Percentiles rank a stretch among this genome's conserved stretches.
phyloP scores from a whole-genome alignment of 2,329 filamentous ascomycete species.

The Monosporascus sp. region DNA sequence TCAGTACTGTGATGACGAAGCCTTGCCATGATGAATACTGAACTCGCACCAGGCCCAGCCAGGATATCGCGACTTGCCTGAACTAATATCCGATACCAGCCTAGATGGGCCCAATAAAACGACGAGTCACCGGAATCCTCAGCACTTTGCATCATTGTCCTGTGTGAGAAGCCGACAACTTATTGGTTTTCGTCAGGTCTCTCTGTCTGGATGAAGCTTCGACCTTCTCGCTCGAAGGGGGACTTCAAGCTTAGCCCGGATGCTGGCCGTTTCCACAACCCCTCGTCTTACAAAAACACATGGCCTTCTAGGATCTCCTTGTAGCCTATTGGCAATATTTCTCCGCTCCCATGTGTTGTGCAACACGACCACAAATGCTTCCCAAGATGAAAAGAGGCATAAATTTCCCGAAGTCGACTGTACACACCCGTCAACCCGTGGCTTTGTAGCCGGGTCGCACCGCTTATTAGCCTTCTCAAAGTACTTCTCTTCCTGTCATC shows the following conservation, averaged over 20 bases:
- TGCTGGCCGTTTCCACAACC: slow-evolving; percentile 2
- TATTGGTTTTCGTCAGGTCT: not conserved
- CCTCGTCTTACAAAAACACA: slow-evolving; percentile 26
- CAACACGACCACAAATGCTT: slow-evolving; percentile 20
- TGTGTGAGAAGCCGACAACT: not conserved
- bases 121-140: not conserved
- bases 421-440: slow-evolving; percentile 25
- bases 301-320: slow-evolving; percentile 18
- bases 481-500: slow-evolving; percentile 24
- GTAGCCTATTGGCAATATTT: slow-evolving; percentile 22
- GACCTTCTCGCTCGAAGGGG: not conserved
- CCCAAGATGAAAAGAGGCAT: slow-evolving; percentile 24
- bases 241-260: not conserved
- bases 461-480: slow-evolving; percentile 12
- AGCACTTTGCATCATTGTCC: too few species aligned
- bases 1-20: too few species aligned
- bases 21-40: too few species aligned
- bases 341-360: slow-evolving; percentile 26
- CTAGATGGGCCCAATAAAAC: not conserved
- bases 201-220: not conserved
- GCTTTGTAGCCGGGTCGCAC: slow-evolving; percentile 22
- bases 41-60: too few species aligned
- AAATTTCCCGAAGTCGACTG: slow-evolving; percentile 32
- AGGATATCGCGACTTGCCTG: too few species aligned
- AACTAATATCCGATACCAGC: too few species aligned